Percentiles rank a stretch among this genome's conserved stretches.
These are phyloP conservation scores for Williopsis jadinii DNA, from an alignment of 1,139 yeast genomes.

Conservation along the genomic window DNA sequence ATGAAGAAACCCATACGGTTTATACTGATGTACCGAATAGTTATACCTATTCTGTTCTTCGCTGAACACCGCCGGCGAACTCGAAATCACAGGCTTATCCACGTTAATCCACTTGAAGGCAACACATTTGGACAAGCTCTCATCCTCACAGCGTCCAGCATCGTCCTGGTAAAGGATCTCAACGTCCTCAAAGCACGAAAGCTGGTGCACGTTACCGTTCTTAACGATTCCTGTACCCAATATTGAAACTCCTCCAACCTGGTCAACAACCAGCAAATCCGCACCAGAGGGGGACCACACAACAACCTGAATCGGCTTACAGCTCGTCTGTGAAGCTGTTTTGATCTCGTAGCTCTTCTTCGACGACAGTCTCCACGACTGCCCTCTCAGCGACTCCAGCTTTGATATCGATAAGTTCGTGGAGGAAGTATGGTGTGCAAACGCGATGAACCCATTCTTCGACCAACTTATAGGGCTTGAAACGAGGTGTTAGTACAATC, in stretches of 20 bases:
- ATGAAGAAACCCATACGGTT: conserved; percentile 58
- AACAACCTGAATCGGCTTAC: conserved; percentile 26
- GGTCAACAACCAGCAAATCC: conserved; percentile 36
- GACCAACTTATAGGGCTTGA: conserved; percentile 55
- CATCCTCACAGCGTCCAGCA: conserved; percentile 15
- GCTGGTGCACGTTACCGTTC: conserved; percentile 11
- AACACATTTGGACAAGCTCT: conserved; percentile 5
- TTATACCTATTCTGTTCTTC: conserved; percentile 25
- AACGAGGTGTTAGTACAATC: neutral
- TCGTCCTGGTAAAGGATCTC: conserved; percentile 30
- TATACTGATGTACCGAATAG: conserved; percentile 53
- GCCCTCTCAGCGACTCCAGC: conserved; percentile 57
- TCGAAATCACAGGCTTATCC: conserved; percentile 54
- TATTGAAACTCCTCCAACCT: conserved; percentile 31
- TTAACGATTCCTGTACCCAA: conserved; percentile 20
- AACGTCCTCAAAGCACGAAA: conserved; percentile 23
- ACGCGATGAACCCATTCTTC: conserved; percentile 67
- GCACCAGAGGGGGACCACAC: conserved; percentile 35
- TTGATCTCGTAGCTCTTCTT: conserved; percentile 37
- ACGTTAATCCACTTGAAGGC: conserved; percentile 65
- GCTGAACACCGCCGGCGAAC: conserved; percentile 41
- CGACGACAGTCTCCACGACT: conserved; percentile 56
- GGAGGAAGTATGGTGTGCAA: conserved; percentile 24
- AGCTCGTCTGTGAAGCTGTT: conserved; percentile 16
- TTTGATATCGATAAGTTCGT: conserved; percentile 44